Conservation (phyloP, 192 early-diverging fungal genomes). For the Obelidium mucronatum region DNA sequence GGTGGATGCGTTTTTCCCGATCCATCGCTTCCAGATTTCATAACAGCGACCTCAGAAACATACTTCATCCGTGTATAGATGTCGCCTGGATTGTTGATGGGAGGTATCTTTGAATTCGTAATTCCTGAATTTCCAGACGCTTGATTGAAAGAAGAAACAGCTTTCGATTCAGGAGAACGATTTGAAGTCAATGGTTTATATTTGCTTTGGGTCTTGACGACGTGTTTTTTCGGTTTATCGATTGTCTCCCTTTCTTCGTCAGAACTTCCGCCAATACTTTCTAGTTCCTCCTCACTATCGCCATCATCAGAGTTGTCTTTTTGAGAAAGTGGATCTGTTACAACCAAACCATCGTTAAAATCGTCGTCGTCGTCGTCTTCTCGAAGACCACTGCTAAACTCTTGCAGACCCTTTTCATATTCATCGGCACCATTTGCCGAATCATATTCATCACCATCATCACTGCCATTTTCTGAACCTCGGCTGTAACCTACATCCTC, state of each 20-base stretch:
- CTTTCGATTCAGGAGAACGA: not conserved
- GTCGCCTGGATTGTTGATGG: conserved; percentile 44
- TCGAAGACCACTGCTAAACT: conserved; percentile 14
- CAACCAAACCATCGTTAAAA: conserved; percentile 4
- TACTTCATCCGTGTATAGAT: conserved; percentile 48
- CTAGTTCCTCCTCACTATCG: not conserved
- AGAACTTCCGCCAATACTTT: not conserved
- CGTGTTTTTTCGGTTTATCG: not conserved
- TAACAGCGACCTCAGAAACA: conserved; percentile 9
- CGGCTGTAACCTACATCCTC: conserved; percentile 5
- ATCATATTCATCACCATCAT: conserved; percentile 50
- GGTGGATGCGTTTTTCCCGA: no score
- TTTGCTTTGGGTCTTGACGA: not conserved
- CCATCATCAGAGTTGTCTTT: not conserved
- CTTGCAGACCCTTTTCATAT: conserved; percentile 39
- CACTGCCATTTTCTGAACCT: conserved; percentile 40
- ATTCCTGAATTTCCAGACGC: no score
- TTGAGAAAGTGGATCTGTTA: not conserved
- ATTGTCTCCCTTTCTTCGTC: not conserved
- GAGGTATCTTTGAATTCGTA: not conserved
- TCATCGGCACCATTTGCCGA: conserved; percentile 48
- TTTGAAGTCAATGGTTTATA: conserved; percentile 6
- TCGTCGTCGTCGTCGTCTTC: conserved; percentile 35
- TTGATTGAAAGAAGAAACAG: not conserved
- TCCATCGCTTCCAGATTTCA: not conserved